Conservation (phyloP, 371 early-diverging fungal genomes). For the Mucor lusitanicus region DNA sequence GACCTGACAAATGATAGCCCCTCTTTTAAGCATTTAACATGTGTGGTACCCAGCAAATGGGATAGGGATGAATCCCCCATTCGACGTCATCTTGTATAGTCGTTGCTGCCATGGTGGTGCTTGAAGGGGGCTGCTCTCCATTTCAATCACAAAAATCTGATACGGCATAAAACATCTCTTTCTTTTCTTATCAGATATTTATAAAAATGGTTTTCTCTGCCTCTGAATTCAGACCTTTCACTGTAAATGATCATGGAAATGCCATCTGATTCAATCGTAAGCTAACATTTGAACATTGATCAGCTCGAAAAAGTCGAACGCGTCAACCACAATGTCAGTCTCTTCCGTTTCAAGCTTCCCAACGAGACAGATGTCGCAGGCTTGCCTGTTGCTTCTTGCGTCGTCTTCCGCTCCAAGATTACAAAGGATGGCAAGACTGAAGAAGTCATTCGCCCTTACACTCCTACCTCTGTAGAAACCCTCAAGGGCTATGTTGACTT, state of each 20-base stretch:
- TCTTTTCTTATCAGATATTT: constrained; percentile 2
- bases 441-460: constrained; percentile 87
- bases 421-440: constrained; percentile 55
- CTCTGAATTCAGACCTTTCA: constrained; percentile 23
- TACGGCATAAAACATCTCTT: not conserved
- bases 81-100: not conserved
- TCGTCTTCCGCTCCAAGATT: constrained; percentile 63
- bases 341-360: constrained; percentile 82
- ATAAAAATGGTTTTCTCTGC: constrained; percentile 22
- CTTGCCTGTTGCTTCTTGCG: constrained; percentile 80
- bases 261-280: not conserved
- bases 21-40: not conserved
- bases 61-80: not conserved
- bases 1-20: not conserved
- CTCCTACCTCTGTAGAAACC: constrained; percentile 79
- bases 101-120: no score
- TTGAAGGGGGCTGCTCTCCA: not conserved
- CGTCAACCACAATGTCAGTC: constrained; percentile 80
- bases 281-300: not conserved
- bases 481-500: constrained; percentile 82
- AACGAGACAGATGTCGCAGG: constrained; percentile 61
- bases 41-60: not conserved
- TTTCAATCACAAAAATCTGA: not conserved
- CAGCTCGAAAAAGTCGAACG: constrained; percentile 27
- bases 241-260: not conserved